Evolutionary conservation across 2,329 filamentous ascomycete species (phyloP).

Genomic region (Phialocephala sp.): DNA sequence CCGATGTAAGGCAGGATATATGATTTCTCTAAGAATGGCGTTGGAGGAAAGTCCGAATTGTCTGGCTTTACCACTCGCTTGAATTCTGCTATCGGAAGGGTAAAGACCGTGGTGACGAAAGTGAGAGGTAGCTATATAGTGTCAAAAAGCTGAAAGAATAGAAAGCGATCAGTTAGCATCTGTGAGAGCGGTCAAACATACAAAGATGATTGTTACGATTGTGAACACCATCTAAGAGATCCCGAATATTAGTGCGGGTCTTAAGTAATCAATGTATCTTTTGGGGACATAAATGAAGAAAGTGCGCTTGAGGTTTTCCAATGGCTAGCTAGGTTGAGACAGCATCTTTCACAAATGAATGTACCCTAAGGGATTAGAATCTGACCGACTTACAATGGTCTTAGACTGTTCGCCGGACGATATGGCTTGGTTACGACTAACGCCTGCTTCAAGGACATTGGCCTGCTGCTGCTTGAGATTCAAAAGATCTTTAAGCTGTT

Average conservation of each 20-base stretch:
- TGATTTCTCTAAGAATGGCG: neutral
- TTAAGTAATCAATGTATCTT: too few species aligned
- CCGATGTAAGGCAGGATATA: neutral
- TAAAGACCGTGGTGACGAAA: conserved; percentile 47
- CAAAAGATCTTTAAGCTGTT: conserved; percentile 44
- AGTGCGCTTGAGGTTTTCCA: too few species aligned
- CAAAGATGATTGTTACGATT: conserved; percentile 53
- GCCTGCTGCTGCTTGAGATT: conserved; percentile 54
- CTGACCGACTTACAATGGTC: conserved; percentile 46
- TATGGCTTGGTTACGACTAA: conserved; percentile 47
- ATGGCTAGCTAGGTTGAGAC: too few species aligned
- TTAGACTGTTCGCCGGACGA: conserved; percentile 9
- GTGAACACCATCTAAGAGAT: conserved; percentile 44
- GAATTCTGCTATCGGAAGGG: conserved; percentile 42
- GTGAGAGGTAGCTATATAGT: conserved; percentile 44
- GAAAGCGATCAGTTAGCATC: too few species aligned
- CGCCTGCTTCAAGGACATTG: conserved; percentile 50
- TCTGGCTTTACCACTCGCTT: conserved; percentile 9
- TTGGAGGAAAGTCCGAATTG: neutral
- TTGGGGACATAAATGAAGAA: too few species aligned
- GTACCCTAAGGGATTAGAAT: too few species aligned
- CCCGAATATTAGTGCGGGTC: too few species aligned
- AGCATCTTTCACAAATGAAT: too few species aligned
- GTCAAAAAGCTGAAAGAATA: neutral
- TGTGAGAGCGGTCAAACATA: conserved; percentile 28